Conservation (phyloP, 2,329 filamentous ascomycete species). For the Drechslera avenae region DNA sequence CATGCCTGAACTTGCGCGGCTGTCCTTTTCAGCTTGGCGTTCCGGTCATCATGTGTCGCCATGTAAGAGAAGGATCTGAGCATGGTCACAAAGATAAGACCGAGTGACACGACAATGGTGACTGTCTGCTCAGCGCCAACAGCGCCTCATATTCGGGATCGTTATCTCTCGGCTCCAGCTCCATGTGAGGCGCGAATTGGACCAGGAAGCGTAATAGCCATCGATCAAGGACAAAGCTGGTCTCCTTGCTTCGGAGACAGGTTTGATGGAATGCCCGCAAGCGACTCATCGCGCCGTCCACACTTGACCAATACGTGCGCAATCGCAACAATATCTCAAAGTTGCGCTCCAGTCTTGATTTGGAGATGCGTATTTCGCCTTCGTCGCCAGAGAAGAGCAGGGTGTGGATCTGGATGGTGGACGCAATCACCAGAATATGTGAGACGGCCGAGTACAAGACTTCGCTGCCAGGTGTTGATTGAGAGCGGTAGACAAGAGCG, state of each 20-base stretch:
- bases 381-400: conserved; percentile 30
- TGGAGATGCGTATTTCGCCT: conserved; percentile 27
- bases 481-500: conserved; percentile 29
- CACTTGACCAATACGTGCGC: conserved; percentile 31
- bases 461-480: conserved; percentile 25
- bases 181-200: conserved; percentile 34
- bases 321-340: conserved; percentile 29
- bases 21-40: too few species aligned
- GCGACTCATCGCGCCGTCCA: conserved; percentile 33
- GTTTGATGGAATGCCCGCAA: conserved; percentile 33
- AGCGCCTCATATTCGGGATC: conserved; percentile 33
- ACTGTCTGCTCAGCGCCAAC: conserved; percentile 30
- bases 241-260: conserved; percentile 33
- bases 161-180: conserved; percentile 33
- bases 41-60: too few species aligned
- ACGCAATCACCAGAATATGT: conserved; percentile 32
- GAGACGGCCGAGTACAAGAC: conserved; percentile 31
- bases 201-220: conserved; percentile 33
- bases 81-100: conserved; percentile 13
- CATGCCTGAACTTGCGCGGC: not conserved
- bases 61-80: not conserved
- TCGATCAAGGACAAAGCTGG: conserved; percentile 32
- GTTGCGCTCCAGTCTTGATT: conserved; percentile 30
- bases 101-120: conserved; percentile 30
- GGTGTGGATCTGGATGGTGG: conserved; percentile 31